phyloP scores from a whole-genome alignment of 2,329 filamentous ascomycete species.

The Fusarium neocosmosporiellum region DNA sequence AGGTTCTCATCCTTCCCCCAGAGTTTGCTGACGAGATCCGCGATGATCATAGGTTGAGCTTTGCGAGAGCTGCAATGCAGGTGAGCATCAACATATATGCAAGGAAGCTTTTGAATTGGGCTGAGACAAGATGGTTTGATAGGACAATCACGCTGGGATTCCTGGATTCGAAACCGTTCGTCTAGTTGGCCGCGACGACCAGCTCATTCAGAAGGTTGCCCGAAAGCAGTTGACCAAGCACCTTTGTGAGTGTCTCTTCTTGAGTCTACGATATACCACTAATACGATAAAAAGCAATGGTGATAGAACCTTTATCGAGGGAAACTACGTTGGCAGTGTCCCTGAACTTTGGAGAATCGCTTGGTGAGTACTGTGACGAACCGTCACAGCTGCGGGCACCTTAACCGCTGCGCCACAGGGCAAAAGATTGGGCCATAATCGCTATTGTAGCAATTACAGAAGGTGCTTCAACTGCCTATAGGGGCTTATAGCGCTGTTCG shows the following conservation, averaged over 20 bases:
- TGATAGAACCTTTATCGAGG: not conserved
- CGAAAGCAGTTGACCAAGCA: not conserved
- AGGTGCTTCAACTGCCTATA: too few relatives aligned
- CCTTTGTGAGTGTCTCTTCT: not conserved
- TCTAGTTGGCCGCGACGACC: not conserved
- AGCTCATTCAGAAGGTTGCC: slow-evolving; percentile 1
- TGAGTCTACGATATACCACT: rapidly evolving
- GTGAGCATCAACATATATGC: not conserved
- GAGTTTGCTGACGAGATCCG: slow-evolving; percentile 6
- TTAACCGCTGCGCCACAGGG: too few relatives aligned
- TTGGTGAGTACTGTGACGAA: not conserved
- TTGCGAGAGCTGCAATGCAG: not conserved
- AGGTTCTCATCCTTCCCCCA: not conserved
- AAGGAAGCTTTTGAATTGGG: not conserved
- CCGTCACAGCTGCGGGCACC: too few relatives aligned
- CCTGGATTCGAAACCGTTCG: not conserved
- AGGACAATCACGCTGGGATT: not conserved
- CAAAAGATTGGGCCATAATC: too few relatives aligned
- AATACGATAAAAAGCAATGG: not conserved
- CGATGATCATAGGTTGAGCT: not conserved
- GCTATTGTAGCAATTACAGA: too few relatives aligned
- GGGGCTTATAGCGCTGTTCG: too few relatives aligned
- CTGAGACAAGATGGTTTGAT: not conserved
- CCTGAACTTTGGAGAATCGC: not conserved
- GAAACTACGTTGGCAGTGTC: not conserved